A percentile compares a stretch with the other conserved stretches of the same genome.
These are phyloP conservation scores for Ceratocystis cubensis DNA, from an alignment of 2,329 filamentous ascomycete species.

Conservation along the genomic window DNA sequence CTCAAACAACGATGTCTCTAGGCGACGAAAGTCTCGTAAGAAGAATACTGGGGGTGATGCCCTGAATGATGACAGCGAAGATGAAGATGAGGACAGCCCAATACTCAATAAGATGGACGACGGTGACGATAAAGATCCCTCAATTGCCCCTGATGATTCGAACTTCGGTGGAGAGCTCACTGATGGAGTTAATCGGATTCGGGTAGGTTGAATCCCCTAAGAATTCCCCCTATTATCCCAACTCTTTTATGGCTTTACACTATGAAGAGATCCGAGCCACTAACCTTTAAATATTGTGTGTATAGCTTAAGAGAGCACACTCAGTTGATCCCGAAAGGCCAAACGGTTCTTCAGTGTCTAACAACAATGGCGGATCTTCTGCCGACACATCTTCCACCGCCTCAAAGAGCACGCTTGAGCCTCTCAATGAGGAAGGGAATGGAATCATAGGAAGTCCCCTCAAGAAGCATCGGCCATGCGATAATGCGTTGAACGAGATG, in stretches of 20 bases:
- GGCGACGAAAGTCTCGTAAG: slow-evolving; percentile 48
- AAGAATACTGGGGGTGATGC: slow-evolving; percentile 50
- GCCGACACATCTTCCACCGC: slow-evolving; percentile 13
- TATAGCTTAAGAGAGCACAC: slow-evolving; percentile 66
- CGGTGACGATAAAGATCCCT: slow-evolving; percentile 45
- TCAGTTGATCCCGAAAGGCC: slow-evolving; percentile 51
- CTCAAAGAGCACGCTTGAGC: slow-evolving; percentile 19
- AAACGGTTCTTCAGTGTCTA: slow-evolving; percentile 32
- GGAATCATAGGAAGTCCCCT: slow-evolving; percentile 51
- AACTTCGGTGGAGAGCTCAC: slow-evolving; percentile 61
- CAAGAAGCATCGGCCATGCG: slow-evolving; percentile 57
- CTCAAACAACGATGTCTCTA: slow-evolving; percentile 41
- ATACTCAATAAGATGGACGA: slow-evolving; percentile 54
- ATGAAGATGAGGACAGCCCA: slow-evolving; percentile 55
- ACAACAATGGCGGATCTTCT: slow-evolving; percentile 24
- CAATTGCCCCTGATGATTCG: slow-evolving; percentile 57
- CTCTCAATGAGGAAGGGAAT: slow-evolving; percentile 20
- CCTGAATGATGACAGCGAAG: slow-evolving; percentile 61
- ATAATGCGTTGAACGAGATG: slow-evolving; percentile 25
- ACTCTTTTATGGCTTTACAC: neutral
- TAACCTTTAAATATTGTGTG: neutral
- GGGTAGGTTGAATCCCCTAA: slow-evolving; percentile 39
- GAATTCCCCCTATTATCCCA: neutral
- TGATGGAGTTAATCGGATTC: slow-evolving; percentile 71
- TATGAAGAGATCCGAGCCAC: neutral